A percentile compares a stretch with the other conserved stretches of the same genome.
Evolutionary conservation across 2,329 filamentous ascomycete species (phyloP).

Genomic region (Grosmannia serpens): DNA sequence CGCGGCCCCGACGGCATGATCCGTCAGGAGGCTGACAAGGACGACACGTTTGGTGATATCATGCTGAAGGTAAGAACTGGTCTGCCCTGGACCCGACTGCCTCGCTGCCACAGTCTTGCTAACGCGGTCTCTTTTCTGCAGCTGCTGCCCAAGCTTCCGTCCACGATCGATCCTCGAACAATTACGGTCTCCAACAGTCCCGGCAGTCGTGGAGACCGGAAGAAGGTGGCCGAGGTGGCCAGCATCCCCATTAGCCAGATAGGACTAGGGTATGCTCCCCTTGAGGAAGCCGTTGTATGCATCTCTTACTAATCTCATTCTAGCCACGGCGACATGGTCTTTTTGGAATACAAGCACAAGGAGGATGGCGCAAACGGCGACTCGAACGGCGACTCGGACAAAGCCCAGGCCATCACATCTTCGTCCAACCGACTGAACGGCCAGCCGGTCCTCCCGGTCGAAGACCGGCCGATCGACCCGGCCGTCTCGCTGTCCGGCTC

Average conservation of each 20-base stretch:
- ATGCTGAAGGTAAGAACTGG: conserved; percentile 41
- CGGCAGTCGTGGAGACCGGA: conserved; percentile 40
- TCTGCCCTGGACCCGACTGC: background rate
- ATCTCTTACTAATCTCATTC: background rate
- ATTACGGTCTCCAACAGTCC: conserved; percentile 53
- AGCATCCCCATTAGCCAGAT: conserved; percentile 45
- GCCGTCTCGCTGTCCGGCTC: conserved; percentile 41
- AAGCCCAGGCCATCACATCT: conserved; percentile 12
- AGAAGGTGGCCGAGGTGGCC: conserved; percentile 45
- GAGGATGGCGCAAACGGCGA: conserved; percentile 30
- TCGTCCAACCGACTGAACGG: conserved; percentile 66
- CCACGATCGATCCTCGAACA: conserved; percentile 47
- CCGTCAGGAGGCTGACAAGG: conserved; percentile 65
- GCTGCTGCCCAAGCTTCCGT: conserved; percentile 47
- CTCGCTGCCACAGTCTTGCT: background rate
- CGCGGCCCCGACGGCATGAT: conserved; percentile 89
- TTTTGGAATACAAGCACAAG: conserved; percentile 64
- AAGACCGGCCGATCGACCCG: conserved; percentile 54
- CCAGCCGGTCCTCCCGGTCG: conserved; percentile 56
- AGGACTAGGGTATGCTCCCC: conserved; percentile 39
- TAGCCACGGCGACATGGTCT: conserved; percentile 86
- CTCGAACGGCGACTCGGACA: conserved; percentile 20
- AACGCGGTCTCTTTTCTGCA: conserved; percentile 16
- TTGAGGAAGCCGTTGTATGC: background rate
- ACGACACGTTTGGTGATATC: conserved; percentile 59